A percentile compares a stretch with the other conserved stretches of the same genome.
These are phyloP conservation scores for Lasiodiplodia theobromae DNA, from an alignment of 2,329 filamentous ascomycete genomes.

Conservation along the genomic window DNA sequence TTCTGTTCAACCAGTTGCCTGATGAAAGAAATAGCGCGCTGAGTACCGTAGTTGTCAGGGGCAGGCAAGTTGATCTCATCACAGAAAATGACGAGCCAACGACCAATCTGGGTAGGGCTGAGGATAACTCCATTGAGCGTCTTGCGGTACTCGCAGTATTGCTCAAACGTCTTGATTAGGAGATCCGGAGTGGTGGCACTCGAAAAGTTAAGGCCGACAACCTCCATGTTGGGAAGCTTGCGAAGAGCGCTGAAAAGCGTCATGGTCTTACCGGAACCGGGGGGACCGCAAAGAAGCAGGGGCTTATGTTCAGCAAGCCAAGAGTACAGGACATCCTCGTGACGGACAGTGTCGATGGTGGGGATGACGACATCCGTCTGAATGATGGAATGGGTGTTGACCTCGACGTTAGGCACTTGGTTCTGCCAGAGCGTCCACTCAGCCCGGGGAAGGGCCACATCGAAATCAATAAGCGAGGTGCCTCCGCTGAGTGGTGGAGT, in stretches of 20 bases:
- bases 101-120: constrained; percentile 93
- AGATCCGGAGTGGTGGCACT: constrained; percentile 98
- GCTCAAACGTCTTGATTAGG: constrained; percentile 98
- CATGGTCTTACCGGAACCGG: constrained; percentile 99
- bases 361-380: constrained; percentile 99
- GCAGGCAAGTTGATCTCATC: constrained; percentile 99
- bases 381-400: constrained; percentile 97
- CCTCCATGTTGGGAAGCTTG: constrained; percentile 98
- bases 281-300: constrained; percentile 92
- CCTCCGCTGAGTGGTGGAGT: constrained; percentile 79
- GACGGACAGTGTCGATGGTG: constrained; percentile 93
- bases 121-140: constrained; percentile 95
- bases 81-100: constrained; percentile 98
- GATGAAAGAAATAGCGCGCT: constrained; percentile 95
- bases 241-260: constrained; percentile 96
- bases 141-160: constrained; percentile 99
- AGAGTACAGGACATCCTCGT: constrained; percentile 99
- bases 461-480: constrained; percentile 92
- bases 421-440: constrained; percentile 95
- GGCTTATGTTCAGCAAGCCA: constrained; percentile 99
- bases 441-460: constrained; percentile 83
- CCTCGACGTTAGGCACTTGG: constrained; percentile 91
- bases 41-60: constrained; percentile 96
- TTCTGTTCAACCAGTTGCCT: constrained; percentile 98
- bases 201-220: constrained; percentile 98